Percentiles rank a stretch among this genome's conserved stretches.
Evolutionary conservation across 768 basidiomycete genomes (phyloP).

Genomic region (Butyriboletus loyo): DNA sequence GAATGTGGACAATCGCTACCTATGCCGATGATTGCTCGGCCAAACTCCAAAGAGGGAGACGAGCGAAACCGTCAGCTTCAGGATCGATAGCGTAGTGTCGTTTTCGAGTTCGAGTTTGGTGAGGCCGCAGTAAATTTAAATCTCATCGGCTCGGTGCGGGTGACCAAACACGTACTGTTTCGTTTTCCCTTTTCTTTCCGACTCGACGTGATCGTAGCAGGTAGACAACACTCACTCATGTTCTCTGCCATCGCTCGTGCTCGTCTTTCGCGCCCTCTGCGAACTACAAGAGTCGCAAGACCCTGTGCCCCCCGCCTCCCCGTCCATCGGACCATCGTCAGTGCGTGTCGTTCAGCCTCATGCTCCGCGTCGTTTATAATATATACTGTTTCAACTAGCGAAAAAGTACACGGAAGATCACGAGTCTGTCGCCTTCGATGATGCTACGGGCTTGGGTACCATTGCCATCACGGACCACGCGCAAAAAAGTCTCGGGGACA

Average conservation of each 20-base stretch:
- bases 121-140: too few species aligned
- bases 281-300: not conserved
- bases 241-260: conserved; percentile 14
- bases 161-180: conserved; percentile 18
- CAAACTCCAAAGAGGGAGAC: too few species aligned
- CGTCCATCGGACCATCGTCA: conserved; percentile 23
- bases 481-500: conserved; percentile 88
- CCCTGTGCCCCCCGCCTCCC: conserved; percentile 1
- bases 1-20: not conserved
- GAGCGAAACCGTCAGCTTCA: not conserved
- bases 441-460: conserved; percentile 35
- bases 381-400: not conserved
- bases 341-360: conserved; percentile 12
- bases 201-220: not conserved
- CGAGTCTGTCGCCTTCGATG: conserved; percentile 51
- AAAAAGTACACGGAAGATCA: conserved; percentile 53
- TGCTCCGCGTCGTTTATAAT: not conserved
- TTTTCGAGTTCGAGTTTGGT: not conserved
- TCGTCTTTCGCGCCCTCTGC: conserved; percentile 5
- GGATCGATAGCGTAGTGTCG: too few species aligned
- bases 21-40: not conserved
- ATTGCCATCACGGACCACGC: conserved; percentile 91
- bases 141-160: conserved; percentile 13
- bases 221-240: conserved; percentile 11
- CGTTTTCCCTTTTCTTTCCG: conserved; percentile 48